Base-by-base conservation (phyloP, 148 eudicot species). In the Bassia scoparia region DNA sequence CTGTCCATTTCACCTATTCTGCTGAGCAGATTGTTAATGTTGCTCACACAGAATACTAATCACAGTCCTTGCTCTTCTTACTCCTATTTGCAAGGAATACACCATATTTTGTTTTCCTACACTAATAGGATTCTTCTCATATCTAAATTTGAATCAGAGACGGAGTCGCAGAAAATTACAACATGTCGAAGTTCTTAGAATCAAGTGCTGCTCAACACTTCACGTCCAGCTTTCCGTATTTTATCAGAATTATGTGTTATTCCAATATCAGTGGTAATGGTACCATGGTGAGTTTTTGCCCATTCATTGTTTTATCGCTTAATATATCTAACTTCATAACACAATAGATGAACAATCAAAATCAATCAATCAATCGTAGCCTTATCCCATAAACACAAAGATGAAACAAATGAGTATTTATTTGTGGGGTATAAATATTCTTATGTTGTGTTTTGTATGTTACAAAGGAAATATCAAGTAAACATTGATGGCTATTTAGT, bases 161-260 rank as follows among this genome's bases (percentile, higher is more conserved):
- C 81, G 41, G 61, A 55, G 66, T 52, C 61, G 54, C 66, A 80
- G 76, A 73, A 80, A 46, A 66, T 69, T n/a, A 38, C 54, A 59
- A 74, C 27, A 76, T 91, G 74, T 94, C 95, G 10, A 87, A 83
- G 72, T 89, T 89, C 59, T 87, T 89, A 74, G 97, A 94, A 78
- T 82, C 87, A 83, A 75, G 83, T 69, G 95, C 89, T 48, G 92
- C 91, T 44, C 80, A 84, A 65, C 80, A 84, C 85, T 87, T 94
- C 71, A 77, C 88, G 62, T 90, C 98, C 30, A 81, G 58, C 60
- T 85, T 82, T 63, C 97, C 98, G 26, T 86, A 89, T 82, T 94
- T 94, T 82, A 89, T 89, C 65, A 80, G 87, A 76, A 84, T 87
- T 74, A 91, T 94, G 98, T 89, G 86, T 58, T 81, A 82, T 79